A percentile compares a stretch with the other conserved stretches of the same genome.
Evolutionary conservation across 179 eudicot species (phyloP).

Genomic region (Beta corolliflora): DNA sequence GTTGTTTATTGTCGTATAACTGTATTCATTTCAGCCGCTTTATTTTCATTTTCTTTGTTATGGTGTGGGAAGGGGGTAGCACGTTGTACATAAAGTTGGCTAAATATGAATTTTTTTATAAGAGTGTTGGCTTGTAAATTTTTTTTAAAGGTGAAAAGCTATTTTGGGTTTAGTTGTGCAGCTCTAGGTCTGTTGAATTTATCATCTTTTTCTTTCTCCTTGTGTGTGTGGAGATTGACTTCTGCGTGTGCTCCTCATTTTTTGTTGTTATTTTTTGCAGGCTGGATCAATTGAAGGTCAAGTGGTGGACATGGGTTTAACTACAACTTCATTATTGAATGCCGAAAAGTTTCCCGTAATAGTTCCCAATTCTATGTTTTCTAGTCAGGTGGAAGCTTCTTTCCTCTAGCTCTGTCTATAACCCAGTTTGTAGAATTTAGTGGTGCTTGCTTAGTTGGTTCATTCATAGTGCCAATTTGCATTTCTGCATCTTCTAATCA

Average conservation of each 20-base stretch:
- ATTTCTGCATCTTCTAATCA: not conserved
- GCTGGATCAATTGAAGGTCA: constrained; percentile 99
- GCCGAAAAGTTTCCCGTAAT: constrained; percentile 80
- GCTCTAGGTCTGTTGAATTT: not conserved
- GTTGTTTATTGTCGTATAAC: not conserved
- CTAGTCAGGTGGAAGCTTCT: constrained; percentile 70
- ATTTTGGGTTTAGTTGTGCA: not conserved
- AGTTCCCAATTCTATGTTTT: constrained; percentile 91
- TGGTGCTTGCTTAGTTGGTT: not conserved
- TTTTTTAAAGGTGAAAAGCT: not conserved
- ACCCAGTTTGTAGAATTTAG: constrained; percentile 2
- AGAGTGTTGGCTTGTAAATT: constrained; percentile 11
- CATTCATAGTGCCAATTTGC: not conserved
- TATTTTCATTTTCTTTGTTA: not conserved
- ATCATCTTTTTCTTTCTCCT: not conserved
- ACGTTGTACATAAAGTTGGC: not conserved
- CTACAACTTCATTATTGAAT: constrained; percentile 78
- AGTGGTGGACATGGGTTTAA: constrained; percentile 93
- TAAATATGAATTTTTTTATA: not conserved
- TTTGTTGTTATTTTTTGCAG: constrained; percentile 45
- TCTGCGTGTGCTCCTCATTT: constrained; percentile 11
- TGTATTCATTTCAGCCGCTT: constrained; percentile 9
- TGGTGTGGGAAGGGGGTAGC: not conserved
- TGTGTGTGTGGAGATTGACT: not conserved
- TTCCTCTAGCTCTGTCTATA: not conserved